Evolutionary conservation across 2,329 filamentous ascomycete species (phyloP), one percentile per base, ranked within the genome.

Genomic region (Colletotrichum sansevieriae): DNA sequence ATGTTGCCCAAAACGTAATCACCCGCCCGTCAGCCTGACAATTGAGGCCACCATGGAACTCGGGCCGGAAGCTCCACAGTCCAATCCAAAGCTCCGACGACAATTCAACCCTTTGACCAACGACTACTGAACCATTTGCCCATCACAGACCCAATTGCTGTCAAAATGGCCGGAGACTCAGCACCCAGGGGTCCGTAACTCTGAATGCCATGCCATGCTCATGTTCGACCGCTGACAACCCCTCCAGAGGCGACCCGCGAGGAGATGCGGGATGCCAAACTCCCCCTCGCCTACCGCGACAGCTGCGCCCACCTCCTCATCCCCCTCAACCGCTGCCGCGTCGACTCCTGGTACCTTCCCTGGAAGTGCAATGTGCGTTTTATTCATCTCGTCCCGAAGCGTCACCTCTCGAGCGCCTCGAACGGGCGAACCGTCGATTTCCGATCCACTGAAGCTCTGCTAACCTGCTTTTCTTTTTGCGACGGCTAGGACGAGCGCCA

Each of bases 271-370:
- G 93, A 94, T 76, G 95, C 95, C 74, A 91, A 89, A 78, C 88
- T 98, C 59, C 95, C 96, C 12, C 83, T 98, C 63, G 87, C 92
- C 76, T 99, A 99, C 88, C 90, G 96, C 79, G 96, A 99, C 83
- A 95, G 91, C 83, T 99, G 96, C 84, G 96, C 95, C 71, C 90
- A 96, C 82, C 91, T 99, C 54, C 86, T 98, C 71, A 98, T 98
- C 72, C 96, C 96, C 15, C 87, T 99, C 75, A 99, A 99, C 85
- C 92, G 92, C 78, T 99, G 96, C 87, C 94, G 96, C 71, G 88
- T 89, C 82, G 91, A 97, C 75, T 92, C 94, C 72, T 98, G 92
- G 85, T 99, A 97, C 82, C 84, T 98, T 76, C 95, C 95, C 18
- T 99, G 96, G 96, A 98, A 97, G 87, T 99, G 96, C 82, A 90